phyloP scores from a whole-genome alignment of 495 filamentous ascomycete genomes.

The Stereocaulon alpinum region DNA sequence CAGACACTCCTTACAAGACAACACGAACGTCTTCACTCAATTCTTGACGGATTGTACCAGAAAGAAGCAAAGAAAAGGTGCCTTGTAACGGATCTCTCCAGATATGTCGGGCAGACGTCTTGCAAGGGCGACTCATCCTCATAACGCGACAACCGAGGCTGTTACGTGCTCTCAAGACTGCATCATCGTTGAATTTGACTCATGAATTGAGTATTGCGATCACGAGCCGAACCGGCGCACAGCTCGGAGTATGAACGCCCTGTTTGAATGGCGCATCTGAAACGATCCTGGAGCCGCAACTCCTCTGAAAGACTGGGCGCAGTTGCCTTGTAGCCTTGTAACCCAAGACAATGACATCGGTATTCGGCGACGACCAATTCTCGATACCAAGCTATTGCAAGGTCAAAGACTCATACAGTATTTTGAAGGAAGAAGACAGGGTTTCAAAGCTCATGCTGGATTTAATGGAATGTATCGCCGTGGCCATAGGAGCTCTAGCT shows the following conservation, averaged over 20 bases:
- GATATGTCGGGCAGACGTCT: neutral
- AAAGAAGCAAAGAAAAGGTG: neutral
- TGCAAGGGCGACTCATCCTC: no score
- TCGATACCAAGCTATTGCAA: neutral
- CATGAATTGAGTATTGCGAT: neutral
- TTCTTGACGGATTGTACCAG: neutral
- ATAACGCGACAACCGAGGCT: no score
- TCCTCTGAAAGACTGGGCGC: neutral
- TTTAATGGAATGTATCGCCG: no score
- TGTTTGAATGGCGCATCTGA: neutral
- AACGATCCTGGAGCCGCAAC: neutral
- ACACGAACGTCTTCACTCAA: no score
- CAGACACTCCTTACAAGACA: no score
- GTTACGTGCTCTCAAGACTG: neutral
- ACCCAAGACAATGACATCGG: neutral
- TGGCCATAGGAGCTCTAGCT: no score
- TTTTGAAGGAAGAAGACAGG: no score
- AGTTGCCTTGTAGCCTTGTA: neutral
- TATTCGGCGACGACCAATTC: neutral
- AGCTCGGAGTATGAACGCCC: neutral
- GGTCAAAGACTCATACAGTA: neutral
- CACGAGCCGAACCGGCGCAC: constrained; percentile 3
- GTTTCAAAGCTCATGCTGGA: no score
- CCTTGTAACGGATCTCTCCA: neutral
- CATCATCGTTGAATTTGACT: neutral